Percentiles rank a stretch among this genome's conserved stretches.
Conservation (phyloP, 331 rosid genomes). For the Prunus yedoensis region DNA sequence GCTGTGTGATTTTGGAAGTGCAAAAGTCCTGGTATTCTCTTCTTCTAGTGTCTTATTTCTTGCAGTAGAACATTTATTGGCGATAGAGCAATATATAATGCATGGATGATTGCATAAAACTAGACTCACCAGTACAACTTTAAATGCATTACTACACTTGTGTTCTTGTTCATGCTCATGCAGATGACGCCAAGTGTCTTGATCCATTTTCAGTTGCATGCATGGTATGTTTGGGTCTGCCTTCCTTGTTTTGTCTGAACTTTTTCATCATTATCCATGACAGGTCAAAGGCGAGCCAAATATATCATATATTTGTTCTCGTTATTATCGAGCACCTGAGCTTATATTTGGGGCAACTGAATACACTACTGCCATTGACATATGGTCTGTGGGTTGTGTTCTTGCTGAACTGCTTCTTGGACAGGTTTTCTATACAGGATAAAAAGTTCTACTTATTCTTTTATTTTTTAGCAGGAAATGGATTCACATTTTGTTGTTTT, state of each 20-base stretch:
- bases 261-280: not conserved
- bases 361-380: slow-evolving; percentile 68
- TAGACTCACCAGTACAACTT: not conserved
- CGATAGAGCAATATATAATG: not conserved
- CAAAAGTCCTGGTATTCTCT: slow-evolving; percentile 68
- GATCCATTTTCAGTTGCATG: not conserved
- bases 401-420: slow-evolving; percentile 67
- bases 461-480: not conserved
- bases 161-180: slow-evolving; percentile 6
- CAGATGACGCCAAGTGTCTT: not conserved
- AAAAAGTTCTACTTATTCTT: not conserved
- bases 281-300: slow-evolving; percentile 77
- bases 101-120: not conserved
- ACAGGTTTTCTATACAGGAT: slow-evolving; percentile 39
- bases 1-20: slow-evolving; percentile 75
- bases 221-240: slow-evolving; percentile 1
- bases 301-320: slow-evolving; percentile 71
- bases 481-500: slow-evolving; percentile 5
- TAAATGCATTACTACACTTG: not conserved
- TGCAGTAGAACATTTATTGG: not conserved
- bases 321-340: slow-evolving; percentile 73
- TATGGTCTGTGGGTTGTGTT: slow-evolving; percentile 76
- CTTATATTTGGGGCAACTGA: slow-evolving; percentile 75
- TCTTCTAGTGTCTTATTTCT: slow-evolving; percentile 7
- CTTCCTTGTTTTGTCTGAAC: slow-evolving; percentile 2